Evolutionary conservation across 495 filamentous ascomycete genomes (phyloP).

Genomic region (Choiromyces venosus): DNA sequence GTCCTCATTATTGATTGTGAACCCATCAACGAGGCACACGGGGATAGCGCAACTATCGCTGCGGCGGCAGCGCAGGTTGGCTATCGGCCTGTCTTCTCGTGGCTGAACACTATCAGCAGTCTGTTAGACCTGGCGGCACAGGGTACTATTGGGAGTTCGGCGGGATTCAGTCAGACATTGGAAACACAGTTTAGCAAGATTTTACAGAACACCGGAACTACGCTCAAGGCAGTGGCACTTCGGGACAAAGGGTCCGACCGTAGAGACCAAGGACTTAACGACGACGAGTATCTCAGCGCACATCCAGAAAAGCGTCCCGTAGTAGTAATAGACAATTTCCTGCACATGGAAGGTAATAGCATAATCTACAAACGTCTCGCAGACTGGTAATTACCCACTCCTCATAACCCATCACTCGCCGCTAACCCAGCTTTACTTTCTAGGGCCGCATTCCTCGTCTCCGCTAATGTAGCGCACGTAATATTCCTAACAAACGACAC

Average conservation of each 20-base stretch:
- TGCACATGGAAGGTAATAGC: constrained; percentile 64
- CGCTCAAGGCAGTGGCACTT: constrained; percentile 71
- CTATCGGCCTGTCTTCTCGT: constrained; percentile 89
- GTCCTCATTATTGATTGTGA: constrained; percentile 93
- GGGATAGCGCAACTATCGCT: constrained; percentile 79
- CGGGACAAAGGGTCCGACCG: constrained; percentile 53
- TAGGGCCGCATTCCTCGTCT: constrained; percentile 73
- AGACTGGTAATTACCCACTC: constrained; percentile 55
- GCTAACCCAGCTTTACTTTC: neutral
- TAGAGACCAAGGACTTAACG: constrained; percentile 64
- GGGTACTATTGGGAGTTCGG: constrained; percentile 86
- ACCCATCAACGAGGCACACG: constrained; percentile 82
- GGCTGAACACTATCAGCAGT: constrained; percentile 91
- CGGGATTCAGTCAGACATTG: constrained; percentile 90
- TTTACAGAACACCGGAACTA: constrained; percentile 74
- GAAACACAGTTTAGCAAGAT: constrained; percentile 91
- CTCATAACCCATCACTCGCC: constrained; percentile 6
- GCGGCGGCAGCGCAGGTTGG: constrained; percentile 79
- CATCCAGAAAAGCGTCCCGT: constrained; percentile 81
- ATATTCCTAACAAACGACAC: constrained; percentile 93
- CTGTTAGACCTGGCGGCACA: constrained; percentile 87
- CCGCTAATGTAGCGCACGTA: constrained; percentile 88
- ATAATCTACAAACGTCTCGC: constrained; percentile 85
- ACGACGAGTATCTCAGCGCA: constrained; percentile 85
- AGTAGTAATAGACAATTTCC: constrained; percentile 90